Conservation (phyloP, 345 rosid species). For the Excoecaria agallocha region DNA sequence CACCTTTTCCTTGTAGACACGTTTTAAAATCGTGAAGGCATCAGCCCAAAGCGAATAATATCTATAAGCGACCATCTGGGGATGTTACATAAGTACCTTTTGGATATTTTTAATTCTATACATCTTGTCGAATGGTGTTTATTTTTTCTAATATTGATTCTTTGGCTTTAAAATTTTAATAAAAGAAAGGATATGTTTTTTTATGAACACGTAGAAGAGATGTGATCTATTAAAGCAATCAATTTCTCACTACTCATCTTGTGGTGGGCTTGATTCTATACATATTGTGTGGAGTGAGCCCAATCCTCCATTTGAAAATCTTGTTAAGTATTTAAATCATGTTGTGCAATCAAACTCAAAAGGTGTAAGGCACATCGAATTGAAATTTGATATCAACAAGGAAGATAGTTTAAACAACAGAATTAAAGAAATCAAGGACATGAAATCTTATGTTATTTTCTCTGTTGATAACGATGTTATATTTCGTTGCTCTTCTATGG, state of each 20-base stretch:
- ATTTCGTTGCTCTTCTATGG: constrained; percentile 79
- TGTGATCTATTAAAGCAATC: constrained; percentile 83
- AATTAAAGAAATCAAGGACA: constrained; percentile 72
- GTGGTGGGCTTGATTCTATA: constrained; percentile 70
- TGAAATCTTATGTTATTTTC: constrained; percentile 79
- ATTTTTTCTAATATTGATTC: neutral
- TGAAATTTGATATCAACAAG: constrained; percentile 66
- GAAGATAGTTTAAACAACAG: constrained; percentile 96
- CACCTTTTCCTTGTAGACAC: too few relatives aligned
- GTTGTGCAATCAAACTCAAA: constrained; percentile 44
- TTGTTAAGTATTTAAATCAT: constrained; percentile 43
- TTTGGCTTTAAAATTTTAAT: neutral
- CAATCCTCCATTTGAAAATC: constrained; percentile 75
- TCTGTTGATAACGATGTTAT: constrained; percentile 89
- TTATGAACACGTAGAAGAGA: constrained; percentile 97
- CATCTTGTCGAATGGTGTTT: neutral
- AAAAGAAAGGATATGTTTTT: constrained; percentile 75
- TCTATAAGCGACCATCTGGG: too few relatives aligned
- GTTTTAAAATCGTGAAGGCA: too few relatives aligned
- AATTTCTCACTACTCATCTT: constrained; percentile 70
- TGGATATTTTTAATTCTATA: neutral
- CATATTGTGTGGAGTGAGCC: constrained; percentile 98
- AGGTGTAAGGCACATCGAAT: constrained; percentile 47
- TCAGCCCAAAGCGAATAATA: too few relatives aligned
- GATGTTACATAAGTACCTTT: constrained; percentile 19